Conservation (phyloP, 2,329 filamentous ascomycete species). For the Aspergillus pseudoglaucus region DNA sequence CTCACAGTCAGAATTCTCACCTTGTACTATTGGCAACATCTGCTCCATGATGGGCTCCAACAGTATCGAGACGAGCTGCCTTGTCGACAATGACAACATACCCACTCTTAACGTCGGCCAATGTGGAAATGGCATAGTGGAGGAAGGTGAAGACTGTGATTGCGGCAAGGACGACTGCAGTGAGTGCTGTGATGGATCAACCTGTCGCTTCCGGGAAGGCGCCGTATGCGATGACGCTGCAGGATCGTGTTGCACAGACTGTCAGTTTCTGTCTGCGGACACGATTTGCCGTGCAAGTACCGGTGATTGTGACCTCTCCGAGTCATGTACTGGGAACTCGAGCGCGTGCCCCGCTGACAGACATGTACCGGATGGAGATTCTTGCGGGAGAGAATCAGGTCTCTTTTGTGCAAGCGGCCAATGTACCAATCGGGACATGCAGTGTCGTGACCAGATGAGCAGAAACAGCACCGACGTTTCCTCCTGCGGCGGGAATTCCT, state of each 20-base stretch:
- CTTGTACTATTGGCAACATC: constrained; percentile 87
- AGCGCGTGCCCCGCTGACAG: constrained; percentile 69
- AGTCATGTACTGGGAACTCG: constrained; percentile 68
- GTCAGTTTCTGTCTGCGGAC: constrained; percentile 45
- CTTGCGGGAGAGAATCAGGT: constrained; percentile 62
- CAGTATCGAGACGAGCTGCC: constrained; percentile 67
- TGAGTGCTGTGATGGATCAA: constrained; percentile 75
- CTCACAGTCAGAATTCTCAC: constrained; percentile 72
- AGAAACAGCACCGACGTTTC: constrained; percentile 35
- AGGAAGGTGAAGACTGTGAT: constrained; percentile 89
- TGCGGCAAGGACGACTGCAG: constrained; percentile 74
- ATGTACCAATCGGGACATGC: constrained; percentile 83
- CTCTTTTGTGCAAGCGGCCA: constrained; percentile 76
- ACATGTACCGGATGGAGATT: constrained; percentile 61
- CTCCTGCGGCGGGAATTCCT: constrained; percentile 60
- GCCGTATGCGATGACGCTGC: constrained; percentile 65
- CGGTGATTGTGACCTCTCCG: constrained; percentile 76
- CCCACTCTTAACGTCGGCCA: constrained; percentile 73
- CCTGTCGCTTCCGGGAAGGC: constrained; percentile 72
- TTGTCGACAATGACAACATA: constrained; percentile 81
- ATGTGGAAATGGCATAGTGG: constrained; percentile 96
- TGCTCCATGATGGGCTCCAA: constrained; percentile 70
- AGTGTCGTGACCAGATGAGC: constrained; percentile 82
- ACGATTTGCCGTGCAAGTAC: constrained; percentile 75
- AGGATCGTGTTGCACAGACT: constrained; percentile 40